phyloP scores from a whole-genome alignment of 352 stramenopile species.

The Peronospora belbahrii region DNA sequence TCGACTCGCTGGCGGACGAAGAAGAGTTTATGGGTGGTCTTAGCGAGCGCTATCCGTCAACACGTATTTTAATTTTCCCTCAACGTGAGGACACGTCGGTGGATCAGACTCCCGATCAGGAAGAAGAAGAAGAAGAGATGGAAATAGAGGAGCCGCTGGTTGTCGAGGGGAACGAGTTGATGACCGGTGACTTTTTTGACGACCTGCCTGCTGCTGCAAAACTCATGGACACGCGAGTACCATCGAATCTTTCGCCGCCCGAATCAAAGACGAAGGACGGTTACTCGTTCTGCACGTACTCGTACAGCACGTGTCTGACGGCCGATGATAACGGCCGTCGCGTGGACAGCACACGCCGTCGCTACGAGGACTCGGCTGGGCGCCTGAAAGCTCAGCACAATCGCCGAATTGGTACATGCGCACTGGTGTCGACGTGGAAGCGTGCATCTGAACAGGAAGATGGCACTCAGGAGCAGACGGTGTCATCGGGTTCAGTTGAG shows the following conservation, averaged over 20 bases:
- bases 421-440: conserved; percentile 49
- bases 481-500: conserved; percentile 32
- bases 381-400: conserved; percentile 57
- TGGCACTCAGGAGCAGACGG: conserved; percentile 29
- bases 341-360: conserved; percentile 51
- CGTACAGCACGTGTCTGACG: conserved; percentile 55
- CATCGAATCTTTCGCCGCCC: conserved; percentile 23
- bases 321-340: conserved; percentile 35
- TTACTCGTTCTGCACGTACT: conserved; percentile 51
- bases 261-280: conserved; percentile 34
- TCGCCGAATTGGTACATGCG: conserved; percentile 33
- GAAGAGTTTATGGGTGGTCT: conserved; percentile 39
- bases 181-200: conserved; percentile 42
- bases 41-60: conserved; percentile 8
- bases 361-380: conserved; percentile 56
- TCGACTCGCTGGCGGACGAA: conserved; percentile 39
- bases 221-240: conserved; percentile 40
- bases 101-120: conserved; percentile 2
- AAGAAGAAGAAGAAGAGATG: conserved; percentile 14
- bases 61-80: conserved; percentile 15
- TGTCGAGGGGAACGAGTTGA: conserved; percentile 8
- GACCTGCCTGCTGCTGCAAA: conserved; percentile 40
- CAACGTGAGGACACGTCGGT: conserved; percentile 19
- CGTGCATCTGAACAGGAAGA: conserved; percentile 33
- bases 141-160: conserved; percentile 10